phyloP scores from a whole-genome alignment of 2,329 filamentous ascomycete species.

The Colletotrichum orbiculare region DNA sequence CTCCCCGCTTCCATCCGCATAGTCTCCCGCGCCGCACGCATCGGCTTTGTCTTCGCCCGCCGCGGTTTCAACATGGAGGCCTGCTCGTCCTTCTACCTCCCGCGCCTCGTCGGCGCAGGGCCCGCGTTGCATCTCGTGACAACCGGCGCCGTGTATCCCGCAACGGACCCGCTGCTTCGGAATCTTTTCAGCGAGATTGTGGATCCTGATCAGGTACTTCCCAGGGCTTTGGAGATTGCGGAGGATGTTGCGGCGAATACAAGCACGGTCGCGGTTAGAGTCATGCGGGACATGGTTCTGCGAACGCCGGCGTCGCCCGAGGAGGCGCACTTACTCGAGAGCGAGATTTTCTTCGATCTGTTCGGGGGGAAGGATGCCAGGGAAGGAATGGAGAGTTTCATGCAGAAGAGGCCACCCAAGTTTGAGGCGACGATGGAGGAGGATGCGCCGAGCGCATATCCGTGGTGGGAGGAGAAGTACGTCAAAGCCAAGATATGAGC shows the following conservation, averaged over 20 bases:
- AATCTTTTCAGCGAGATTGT: constrained; percentile 75
- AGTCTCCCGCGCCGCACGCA: constrained; percentile 68
- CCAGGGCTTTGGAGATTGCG: constrained; percentile 73
- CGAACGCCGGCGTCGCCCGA: constrained; percentile 69
- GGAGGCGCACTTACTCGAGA: constrained; percentile 77
- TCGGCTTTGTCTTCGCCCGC: constrained; percentile 80
- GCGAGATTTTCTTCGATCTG: constrained; percentile 69
- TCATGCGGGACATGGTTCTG: constrained; percentile 81
- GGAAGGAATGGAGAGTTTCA: constrained; percentile 76
- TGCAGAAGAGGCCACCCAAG: constrained; percentile 73
- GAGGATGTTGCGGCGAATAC: constrained; percentile 74
- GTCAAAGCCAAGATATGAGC: constrained; percentile 42
- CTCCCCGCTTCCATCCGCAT: constrained; percentile 65
- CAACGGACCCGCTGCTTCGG: constrained; percentile 61
- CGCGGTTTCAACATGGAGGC: constrained; percentile 80
- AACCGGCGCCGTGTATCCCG: constrained; percentile 71
- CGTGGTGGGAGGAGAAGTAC: constrained; percentile 72
- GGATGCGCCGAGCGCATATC: constrained; percentile 69
- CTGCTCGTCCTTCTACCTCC: constrained; percentile 77
- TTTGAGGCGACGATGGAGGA: constrained; percentile 71
- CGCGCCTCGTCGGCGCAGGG: constrained; percentile 73
- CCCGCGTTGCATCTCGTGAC: constrained; percentile 74
- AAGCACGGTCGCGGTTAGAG: constrained; percentile 69
- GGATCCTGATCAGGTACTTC: constrained; percentile 69
- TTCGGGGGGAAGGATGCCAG: constrained; percentile 69